Conservation (phyloP, 768 basidiomycete species). For the Suillus discolor region DNA sequence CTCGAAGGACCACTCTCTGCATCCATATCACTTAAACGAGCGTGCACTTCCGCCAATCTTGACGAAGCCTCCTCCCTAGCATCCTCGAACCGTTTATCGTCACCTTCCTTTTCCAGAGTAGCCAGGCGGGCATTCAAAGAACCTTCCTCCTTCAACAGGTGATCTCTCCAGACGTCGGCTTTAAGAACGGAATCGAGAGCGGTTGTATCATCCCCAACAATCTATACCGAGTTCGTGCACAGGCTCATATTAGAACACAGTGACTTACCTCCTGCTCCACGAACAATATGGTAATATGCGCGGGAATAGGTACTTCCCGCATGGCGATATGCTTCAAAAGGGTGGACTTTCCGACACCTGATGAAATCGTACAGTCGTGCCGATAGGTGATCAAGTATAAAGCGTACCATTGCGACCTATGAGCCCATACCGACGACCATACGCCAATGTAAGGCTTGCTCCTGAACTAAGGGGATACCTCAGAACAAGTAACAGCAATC, state of each 20-base stretch:
- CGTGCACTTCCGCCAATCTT: slow-evolving; percentile 86
- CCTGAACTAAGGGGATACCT: slow-evolving; percentile 56
- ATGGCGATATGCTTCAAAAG: slow-evolving; percentile 92
- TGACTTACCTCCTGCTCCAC: slow-evolving; percentile 91
- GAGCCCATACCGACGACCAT: slow-evolving; percentile 88
- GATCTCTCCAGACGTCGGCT: slow-evolving; percentile 99
- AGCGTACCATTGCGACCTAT: slow-evolving; percentile 80
- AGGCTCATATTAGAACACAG: background rate
- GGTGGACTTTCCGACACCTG: slow-evolving; percentile 96
- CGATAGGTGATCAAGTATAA: background rate
- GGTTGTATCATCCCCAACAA: slow-evolving; percentile 89
- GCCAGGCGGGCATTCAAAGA: slow-evolving; percentile 72
- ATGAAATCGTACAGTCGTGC: slow-evolving; percentile 6
- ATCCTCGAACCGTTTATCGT: slow-evolving; percentile 81
- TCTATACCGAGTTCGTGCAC: slow-evolving; percentile 44
- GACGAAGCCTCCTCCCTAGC: slow-evolving; percentile 83
- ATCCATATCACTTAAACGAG: slow-evolving; percentile 94
- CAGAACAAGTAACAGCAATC: background rate
- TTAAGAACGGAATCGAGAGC: slow-evolving; percentile 96
- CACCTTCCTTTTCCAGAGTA: slow-evolving; percentile 71
- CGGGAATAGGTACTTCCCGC: slow-evolving; percentile 90
- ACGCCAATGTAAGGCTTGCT: slow-evolving; percentile 83
- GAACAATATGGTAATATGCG: slow-evolving; percentile 95
- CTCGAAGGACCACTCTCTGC: slow-evolving; percentile 96
- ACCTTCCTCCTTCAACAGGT: slow-evolving; percentile 83